Evolutionary conservation across 1,284 basidiomycete species (phyloP).

Genomic region (Apiotrichum mycotoxinovorans): DNA sequence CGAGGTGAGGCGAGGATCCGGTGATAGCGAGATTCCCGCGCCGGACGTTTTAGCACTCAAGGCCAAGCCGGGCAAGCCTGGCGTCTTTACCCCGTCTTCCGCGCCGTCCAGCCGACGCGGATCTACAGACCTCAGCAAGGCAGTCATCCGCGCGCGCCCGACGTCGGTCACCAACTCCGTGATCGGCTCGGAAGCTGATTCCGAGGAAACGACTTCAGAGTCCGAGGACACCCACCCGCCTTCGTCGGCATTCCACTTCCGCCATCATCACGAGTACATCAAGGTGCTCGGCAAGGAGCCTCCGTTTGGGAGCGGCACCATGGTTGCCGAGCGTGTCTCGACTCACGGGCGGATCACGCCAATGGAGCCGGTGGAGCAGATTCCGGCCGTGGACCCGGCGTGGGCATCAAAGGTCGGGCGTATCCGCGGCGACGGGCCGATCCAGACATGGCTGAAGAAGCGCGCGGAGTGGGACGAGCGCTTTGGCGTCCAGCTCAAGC

Average conservation of each 20-base stretch:
- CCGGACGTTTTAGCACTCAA: not conserved
- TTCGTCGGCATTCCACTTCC: too few relatives aligned
- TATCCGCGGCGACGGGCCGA: constrained; percentile 40
- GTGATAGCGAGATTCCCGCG: not conserved
- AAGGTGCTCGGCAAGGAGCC: constrained; percentile 41
- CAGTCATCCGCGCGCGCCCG: not conserved
- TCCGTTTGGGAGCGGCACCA: constrained; percentile 42
- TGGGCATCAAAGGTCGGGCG: constrained; percentile 37
- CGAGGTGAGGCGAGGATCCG: constrained; percentile 18
- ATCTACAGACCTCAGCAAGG: not conserved
- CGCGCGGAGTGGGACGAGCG: constrained; percentile 42
- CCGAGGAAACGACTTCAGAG: not conserved
- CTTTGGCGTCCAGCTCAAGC: constrained; percentile 31
- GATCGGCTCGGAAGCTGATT: not conserved
- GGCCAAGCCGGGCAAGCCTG: not conserved
- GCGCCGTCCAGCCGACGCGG: not conserved
- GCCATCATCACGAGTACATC: constrained; percentile 12
- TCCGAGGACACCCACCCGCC: not conserved
- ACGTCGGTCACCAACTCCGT: not conserved
- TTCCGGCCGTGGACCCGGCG: constrained; percentile 36
- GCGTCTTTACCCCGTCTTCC: not conserved
- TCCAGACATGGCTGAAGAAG: constrained; percentile 43
- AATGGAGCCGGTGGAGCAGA: constrained; percentile 65
- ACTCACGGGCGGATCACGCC: constrained; percentile 70
- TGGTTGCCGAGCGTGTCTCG: constrained; percentile 84